phyloP scores from a whole-genome alignment of 352 stramenopile genomes.

The Phytophthora sojae region DNA sequence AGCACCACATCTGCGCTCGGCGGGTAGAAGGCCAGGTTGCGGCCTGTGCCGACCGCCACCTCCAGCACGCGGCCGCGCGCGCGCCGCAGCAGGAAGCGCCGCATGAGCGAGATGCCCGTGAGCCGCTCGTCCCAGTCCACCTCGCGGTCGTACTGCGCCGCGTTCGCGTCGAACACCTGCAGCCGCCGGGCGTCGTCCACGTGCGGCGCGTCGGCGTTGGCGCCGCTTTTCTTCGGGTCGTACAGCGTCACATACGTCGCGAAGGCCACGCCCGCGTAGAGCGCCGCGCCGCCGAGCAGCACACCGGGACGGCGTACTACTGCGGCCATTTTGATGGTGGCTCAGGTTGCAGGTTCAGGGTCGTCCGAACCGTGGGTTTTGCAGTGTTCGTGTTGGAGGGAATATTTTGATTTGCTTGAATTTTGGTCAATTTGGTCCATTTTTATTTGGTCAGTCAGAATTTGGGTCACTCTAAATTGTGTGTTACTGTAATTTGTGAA shows the following conservation, averaged over 20 bases:
- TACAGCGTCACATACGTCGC: slow-evolving; percentile 81
- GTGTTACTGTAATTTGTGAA: no score
- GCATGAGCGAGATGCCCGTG: slow-evolving; percentile 82
- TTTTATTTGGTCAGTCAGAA: no score
- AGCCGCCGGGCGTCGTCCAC: slow-evolving; percentile 64
- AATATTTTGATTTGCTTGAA: no score
- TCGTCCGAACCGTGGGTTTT: no score
- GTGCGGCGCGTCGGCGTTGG: slow-evolving; percentile 31
- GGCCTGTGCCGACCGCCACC: slow-evolving; percentile 94
- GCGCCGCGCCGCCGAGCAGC: slow-evolving; percentile 56
- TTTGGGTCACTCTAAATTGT: no score
- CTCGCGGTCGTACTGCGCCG: slow-evolving; percentile 77
- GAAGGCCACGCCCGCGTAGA: slow-evolving; percentile 67
- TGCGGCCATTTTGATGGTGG: no score
- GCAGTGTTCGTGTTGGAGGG: no score
- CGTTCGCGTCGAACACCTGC: slow-evolving; percentile 78
- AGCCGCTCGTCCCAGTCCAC: slow-evolving; percentile 84
- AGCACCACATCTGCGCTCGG: slow-evolving; percentile 52
- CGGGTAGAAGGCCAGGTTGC: slow-evolving; percentile 94
- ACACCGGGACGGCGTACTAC: no score
- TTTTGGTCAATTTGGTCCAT: no score
- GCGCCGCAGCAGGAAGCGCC: slow-evolving; percentile 76
- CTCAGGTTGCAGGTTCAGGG: no score
- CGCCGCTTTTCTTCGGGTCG: slow-evolving; percentile 53
- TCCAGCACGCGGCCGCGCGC: slow-evolving; percentile 90